A percentile compares a stretch with the other conserved stretches of the same genome.
Evolutionary conservation across 495 filamentous ascomycete species (phyloP).

Genomic region (Hypoxylon lenormandii): DNA sequence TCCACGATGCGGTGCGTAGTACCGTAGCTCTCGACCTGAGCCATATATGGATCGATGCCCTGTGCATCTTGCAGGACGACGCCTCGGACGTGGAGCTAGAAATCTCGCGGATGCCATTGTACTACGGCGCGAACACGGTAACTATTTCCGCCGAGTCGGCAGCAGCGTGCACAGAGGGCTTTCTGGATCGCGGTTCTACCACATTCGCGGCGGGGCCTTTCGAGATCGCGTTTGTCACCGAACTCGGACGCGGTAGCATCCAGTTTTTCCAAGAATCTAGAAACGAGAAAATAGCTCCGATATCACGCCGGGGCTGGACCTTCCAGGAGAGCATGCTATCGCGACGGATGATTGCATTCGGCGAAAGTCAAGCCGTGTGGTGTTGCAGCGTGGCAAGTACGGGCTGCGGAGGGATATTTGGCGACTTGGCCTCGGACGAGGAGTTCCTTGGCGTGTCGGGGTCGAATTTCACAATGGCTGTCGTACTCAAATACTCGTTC

Average conservation of each 20-base stretch:
- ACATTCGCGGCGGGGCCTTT: background rate
- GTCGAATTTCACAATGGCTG: background rate
- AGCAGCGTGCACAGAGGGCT: background rate
- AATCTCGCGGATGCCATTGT: background rate
- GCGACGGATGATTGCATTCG: background rate
- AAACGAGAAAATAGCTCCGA: background rate
- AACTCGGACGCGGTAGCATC: background rate
- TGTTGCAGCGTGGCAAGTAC: background rate
- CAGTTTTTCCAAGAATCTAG: background rate
- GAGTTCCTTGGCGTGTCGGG: background rate
- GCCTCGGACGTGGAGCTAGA: background rate
- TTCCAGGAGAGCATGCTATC: background rate
- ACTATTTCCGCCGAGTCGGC: background rate
- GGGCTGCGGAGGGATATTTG: background rate
- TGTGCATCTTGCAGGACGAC: slow-evolving; percentile 20
- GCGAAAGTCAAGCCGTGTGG: background rate
- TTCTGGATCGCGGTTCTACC: background rate
- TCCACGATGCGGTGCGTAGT: slow-evolving; percentile 8
- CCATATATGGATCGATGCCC: slow-evolving; percentile 14
- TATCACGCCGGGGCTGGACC: background rate
- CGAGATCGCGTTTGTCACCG: background rate
- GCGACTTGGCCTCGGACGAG: background rate
- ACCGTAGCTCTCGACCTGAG: background rate
- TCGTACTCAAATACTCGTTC: background rate
- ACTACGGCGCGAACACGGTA: background rate